phyloP scores from a whole-genome alignment of 2,329 filamentous ascomycete species.

The Botrytis cinerea region DNA sequence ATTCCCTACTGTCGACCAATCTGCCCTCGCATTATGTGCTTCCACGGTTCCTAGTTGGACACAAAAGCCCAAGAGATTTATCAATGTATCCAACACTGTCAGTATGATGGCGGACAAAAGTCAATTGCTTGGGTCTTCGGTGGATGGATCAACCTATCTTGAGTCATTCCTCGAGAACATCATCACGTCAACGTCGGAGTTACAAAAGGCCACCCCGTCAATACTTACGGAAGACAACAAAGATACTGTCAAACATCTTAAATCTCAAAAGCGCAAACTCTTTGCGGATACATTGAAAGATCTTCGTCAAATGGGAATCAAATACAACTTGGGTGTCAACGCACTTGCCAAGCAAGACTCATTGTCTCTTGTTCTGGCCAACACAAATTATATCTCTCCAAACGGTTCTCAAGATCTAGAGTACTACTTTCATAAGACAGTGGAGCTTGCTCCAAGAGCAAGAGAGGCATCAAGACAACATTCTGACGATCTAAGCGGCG shows the following conservation, averaged over 20 bases:
- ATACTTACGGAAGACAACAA: constrained; percentile 87
- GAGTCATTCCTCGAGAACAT: constrained; percentile 70
- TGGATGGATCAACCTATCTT: constrained; percentile 61
- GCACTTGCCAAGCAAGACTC: constrained; percentile 73
- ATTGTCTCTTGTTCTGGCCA: constrained; percentile 67
- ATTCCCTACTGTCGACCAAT: constrained; percentile 34
- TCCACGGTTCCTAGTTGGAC: constrained; percentile 44
- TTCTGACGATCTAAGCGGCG: constrained; percentile 79
- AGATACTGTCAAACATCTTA: constrained; percentile 80
- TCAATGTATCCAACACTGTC: constrained; percentile 68
- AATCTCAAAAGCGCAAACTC: constrained; percentile 84
- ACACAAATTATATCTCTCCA: constrained; percentile 46
- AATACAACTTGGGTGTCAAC: constrained; percentile 75
- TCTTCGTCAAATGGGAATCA: constrained; percentile 85
- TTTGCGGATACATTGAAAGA: constrained; percentile 86
- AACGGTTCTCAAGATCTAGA: constrained; percentile 47
- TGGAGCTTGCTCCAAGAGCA: constrained; percentile 71
- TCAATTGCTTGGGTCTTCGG: constrained; percentile 51
- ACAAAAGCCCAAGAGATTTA: constrained; percentile 63
- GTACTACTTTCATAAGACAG: constrained; percentile 75
- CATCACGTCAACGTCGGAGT: constrained; percentile 65
- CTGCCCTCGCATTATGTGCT: constrained; percentile 37
- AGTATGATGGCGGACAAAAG: constrained; percentile 72
- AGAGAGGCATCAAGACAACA: constrained; percentile 70
- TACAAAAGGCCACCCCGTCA: constrained; percentile 81